phyloP scores from a whole-genome alignment of 208 protist species.

The Kentomonas sorsogonicus region DNA sequence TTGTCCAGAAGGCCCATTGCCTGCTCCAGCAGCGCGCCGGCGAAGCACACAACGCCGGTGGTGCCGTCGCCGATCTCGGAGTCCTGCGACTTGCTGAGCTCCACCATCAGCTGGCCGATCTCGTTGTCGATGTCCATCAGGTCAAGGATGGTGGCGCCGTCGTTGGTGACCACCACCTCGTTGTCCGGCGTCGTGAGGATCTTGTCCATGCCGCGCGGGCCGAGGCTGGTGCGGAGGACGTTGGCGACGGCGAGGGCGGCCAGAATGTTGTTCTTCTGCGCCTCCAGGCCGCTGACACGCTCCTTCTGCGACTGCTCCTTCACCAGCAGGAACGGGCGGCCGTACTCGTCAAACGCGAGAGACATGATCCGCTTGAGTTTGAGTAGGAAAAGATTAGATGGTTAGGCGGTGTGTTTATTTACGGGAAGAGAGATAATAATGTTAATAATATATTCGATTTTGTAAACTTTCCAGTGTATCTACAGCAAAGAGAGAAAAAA shows the following conservation, averaged over 20 bases:
- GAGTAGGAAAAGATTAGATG: background rate
- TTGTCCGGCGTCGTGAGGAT: conserved; percentile 98
- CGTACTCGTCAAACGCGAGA: conserved; percentile 99
- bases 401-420: background rate
- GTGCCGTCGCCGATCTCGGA: conserved; percentile 99
- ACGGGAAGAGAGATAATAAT: background rate
- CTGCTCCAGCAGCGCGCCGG: conserved; percentile 98
- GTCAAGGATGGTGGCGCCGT: conserved; percentile 99
- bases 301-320: conserved; percentile 96
- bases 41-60: conserved; percentile 99
- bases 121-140: conserved; percentile 99
- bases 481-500: background rate
- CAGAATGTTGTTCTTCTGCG: conserved; percentile 98
- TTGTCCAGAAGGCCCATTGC: conserved; percentile 95
- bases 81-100: conserved; percentile 99
- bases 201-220: conserved; percentile 97
- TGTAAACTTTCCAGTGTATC: too few relatives aligned
- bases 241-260: conserved; percentile 96
- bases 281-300: conserved; percentile 95
- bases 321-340: conserved; percentile 98
- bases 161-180: conserved; percentile 99
- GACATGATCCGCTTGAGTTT: conserved; percentile 55
- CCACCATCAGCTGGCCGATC: conserved; percentile 99
- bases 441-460: background rate
- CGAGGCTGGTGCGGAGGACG: conserved; percentile 97